Base-by-base conservation (phyloP, 1,284 basidiomycete genomes). In the Apiotrichum mycotoxinovorans region DNA sequence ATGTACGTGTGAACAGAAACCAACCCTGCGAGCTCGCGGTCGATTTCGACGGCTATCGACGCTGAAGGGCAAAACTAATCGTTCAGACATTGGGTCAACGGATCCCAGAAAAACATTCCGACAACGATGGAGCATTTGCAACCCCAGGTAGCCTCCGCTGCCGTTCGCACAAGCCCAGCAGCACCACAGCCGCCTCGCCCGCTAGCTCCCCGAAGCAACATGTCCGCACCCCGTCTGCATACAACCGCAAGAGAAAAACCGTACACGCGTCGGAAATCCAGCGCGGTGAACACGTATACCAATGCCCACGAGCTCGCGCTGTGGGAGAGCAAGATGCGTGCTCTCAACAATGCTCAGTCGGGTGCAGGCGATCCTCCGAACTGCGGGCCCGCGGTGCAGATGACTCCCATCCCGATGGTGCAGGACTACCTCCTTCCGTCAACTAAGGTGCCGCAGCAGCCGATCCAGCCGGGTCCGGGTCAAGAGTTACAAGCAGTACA, bases 271-370 rank as follows among this genome's bases (percentile, higher is more conserved):
- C 46, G 46, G n/a, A 48, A 48, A 18, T 48, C 46, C 11, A 46
- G 27, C 44, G 7, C 33, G 10, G 20, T 15, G 15, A 27, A 48
- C 26, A 48, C 46, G 34, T 48, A 23, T n/a, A 48, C 46, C 2
- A 48, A 48, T 22, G 46, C 46, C 10, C 46, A 48, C 33, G 46
- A 48, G 34, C 46, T 48, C 33, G 46, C 46, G n/a, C 46, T 48
- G 17, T 48, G 46, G 46, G 30, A 20, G 26, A 48, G 46, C 33
- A 48, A 48, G 46, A 27, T 27, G 46, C 46, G 30, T 33, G 25
- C 11, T 22, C 40, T 20, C n/a, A 20, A 20, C 8, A 9, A 20
- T n/a, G n/a, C 46, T 4, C 46, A 37, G 44, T n/a, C 26, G 17
- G 8, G 14, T 3, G 27, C 17, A 11, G 27, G 27, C 10, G 5